Base-by-base conservation (phyloP, 2,329 filamentous ascomycete genomes). In the Botrytis hyacinthi region DNA sequence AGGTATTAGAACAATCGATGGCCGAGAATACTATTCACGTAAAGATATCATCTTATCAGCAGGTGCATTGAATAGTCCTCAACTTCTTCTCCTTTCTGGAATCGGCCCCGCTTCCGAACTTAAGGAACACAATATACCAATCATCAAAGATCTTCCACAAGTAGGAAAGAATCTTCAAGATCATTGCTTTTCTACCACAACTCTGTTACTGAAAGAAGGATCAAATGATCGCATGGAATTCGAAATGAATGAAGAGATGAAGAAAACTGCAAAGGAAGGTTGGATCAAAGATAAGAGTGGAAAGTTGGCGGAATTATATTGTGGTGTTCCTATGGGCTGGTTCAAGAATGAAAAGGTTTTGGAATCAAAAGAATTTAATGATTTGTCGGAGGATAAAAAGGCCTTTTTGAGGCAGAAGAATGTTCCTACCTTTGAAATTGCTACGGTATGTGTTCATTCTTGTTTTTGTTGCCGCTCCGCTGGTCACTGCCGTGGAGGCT, bases 161-260 rank as follows among this genome's bases (percentile, higher is more conserved):
- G 89, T 92, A n/a, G 90, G 90, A 59, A 84, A 83, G 62, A 91
- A 91, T 80, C 82, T 91, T 1, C 84, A 87, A 86, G 76, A 84
- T 86, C 70, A 86, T 63, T 69, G 72, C 48, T 78, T 78, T 62
- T 73, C 75, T n/a, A 77, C 73, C 16, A 76, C 84, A 0, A 81
- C 82, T 4, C 82, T 84, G 72, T 81, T 81, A 5, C 83, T 82
- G 3, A 71, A 71, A 26, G 59, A 71, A 54, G 70, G 70, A 40
- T 65, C 60, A 6, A 71, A 71, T 26, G 44, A 71, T 16, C 59
- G 60, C 0, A 71, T 71, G 35, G 76, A 80, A 0, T 88, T 87
- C 78, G 88, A 85, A 80, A 80, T 82, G 16, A 80, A 84, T 75
- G 75, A 83, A 35, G 77, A 81, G 5, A 81, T 79, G 12, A 85